Evolutionary conservation across 1,139 yeast genomes (phyloP).

Genomic region (Suhomyces guaymorum): DNA sequence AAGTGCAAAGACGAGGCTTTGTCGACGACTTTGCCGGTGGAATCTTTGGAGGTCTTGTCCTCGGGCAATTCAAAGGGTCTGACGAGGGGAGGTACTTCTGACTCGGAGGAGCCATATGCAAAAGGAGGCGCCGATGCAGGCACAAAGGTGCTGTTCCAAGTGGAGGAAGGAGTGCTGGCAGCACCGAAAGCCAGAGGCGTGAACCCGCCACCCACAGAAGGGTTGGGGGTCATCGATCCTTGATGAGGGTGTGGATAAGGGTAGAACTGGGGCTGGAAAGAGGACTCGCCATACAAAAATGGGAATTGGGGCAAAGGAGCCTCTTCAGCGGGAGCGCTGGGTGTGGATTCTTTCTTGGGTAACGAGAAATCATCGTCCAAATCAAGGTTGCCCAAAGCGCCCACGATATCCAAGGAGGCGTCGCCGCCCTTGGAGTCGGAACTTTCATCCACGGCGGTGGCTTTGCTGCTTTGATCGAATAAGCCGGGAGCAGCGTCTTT

Average conservation of each 20-base stretch:
- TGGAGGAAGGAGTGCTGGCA: slow-evolving; percentile 24
- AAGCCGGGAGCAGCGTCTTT: slow-evolving; percentile 21
- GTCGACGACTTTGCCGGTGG: too few species aligned
- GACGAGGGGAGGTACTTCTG: slow-evolving; percentile 21
- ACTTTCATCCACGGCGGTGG: too few species aligned
- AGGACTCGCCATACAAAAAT: slow-evolving; percentile 12
- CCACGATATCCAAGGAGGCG: slow-evolving; percentile 40
- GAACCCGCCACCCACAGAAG: slow-evolving; percentile 23
- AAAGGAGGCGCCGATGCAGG: slow-evolving; percentile 44
- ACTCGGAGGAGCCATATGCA: slow-evolving; percentile 20
- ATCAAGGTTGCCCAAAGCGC: slow-evolving; percentile 42
- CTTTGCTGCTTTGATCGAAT: slow-evolving; percentile 3
- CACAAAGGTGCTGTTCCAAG: slow-evolving; percentile 33
- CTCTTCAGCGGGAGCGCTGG: neutral
- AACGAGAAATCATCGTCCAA: slow-evolving; percentile 36
- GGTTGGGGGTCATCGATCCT: slow-evolving; percentile 38
- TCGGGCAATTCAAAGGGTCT: slow-evolving; percentile 40
- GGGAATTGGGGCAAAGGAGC: slow-evolving; percentile 9
- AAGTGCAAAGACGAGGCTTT: slow-evolving; percentile 18
- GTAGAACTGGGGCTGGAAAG: slow-evolving; percentile 20
- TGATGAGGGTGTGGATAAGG: slow-evolving; percentile 23
- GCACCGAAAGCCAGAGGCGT: slow-evolving; percentile 21
- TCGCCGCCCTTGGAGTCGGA: slow-evolving; percentile 7
- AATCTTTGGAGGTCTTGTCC: too few species aligned
- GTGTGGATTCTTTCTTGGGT: slow-evolving; percentile 3